Base-by-base conservation (phyloP, 306 rosid species). In the Begonia loranthoides region DNA sequence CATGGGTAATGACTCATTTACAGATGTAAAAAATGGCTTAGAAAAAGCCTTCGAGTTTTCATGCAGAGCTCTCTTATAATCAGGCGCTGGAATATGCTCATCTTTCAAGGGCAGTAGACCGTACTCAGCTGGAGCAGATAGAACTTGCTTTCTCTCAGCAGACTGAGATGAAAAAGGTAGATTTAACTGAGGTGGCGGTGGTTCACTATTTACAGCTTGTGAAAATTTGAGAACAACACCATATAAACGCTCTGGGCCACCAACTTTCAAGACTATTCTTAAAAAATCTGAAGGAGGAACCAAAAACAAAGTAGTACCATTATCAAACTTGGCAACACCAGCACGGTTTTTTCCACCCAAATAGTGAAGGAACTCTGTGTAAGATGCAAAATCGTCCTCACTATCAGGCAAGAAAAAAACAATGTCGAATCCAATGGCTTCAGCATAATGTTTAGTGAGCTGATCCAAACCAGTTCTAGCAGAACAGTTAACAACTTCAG, bases 241-340 rank as follows among this genome's bases (percentile, higher is more conserved):
- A 76, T 92, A 92, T 9, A 92, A 69, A 52, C 99, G 96, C 62
- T 92, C 94, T 45, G 99, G 99, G 51, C 99, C 99, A 0, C 71
- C 43, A 47, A 92, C 86, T 76, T 92, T 92, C 80, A 92, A 73
- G 59, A 92, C 84, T 16, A 73, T 67, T 41, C 87, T 80, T 57
- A 92, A 75, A 61, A 92, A 92, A 56, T 92, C 96, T 19, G 99
- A 92, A 55, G 99, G 99, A 55, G 99, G 99, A 48, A 92, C 96
- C 66, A 92, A 70, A 72, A 92, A 92, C 54, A 92, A 69, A 54
- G 99, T 92, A 61, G 87, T 86, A 50, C 80, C 83, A 64, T 83
- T 94, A 59, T 59, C 84, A 71, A 86, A 86, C 64, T 92, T 92
- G 40, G 99, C 99, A 65, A 92, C 99, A 71, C 99, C 99, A 57